Conservation (phyloP, 73 alveolate species). For the Paramecium sexaurelia region DNA sequence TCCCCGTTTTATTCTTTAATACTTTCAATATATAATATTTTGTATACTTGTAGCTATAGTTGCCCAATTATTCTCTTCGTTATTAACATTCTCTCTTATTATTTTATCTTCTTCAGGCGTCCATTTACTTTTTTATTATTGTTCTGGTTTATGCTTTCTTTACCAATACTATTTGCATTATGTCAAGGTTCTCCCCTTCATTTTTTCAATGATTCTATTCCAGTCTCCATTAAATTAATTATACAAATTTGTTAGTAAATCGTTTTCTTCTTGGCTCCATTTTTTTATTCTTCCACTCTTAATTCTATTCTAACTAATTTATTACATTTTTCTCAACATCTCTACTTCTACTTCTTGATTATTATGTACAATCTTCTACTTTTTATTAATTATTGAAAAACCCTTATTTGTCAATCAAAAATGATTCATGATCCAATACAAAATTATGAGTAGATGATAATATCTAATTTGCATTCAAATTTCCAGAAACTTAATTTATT, state of each 20-base stretch:
- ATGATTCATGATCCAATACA: not conserved
- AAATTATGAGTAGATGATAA: not conserved
- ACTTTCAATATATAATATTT: not conserved
- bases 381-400: not conserved
- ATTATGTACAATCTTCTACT: not conserved
- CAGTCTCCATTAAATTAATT: not conserved
- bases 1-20: slow-evolving; percentile 78
- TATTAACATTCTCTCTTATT: not conserved
- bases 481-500: not conserved
- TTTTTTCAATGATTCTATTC: not conserved
- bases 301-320: not conserved
- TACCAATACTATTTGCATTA: slow-evolving; percentile 14
- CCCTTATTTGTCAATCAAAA: not conserved
- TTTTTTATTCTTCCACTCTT: not conserved
- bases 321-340: not conserved
- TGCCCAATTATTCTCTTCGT: slow-evolving; percentile 28
- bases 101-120: slow-evolving; percentile 9
- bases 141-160: not conserved
- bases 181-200: not conserved
- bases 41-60: not conserved
- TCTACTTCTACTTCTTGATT: slow-evolving; percentile 10
- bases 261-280: slow-evolving; percentile 2
- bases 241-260: not conserved
- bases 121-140: not conserved
- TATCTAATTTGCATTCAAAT: not conserved